These are phyloP conservation scores for Dipteronia dyeriana DNA, from an alignment of 345 rosid species.

Conservation along the genomic window DNA sequence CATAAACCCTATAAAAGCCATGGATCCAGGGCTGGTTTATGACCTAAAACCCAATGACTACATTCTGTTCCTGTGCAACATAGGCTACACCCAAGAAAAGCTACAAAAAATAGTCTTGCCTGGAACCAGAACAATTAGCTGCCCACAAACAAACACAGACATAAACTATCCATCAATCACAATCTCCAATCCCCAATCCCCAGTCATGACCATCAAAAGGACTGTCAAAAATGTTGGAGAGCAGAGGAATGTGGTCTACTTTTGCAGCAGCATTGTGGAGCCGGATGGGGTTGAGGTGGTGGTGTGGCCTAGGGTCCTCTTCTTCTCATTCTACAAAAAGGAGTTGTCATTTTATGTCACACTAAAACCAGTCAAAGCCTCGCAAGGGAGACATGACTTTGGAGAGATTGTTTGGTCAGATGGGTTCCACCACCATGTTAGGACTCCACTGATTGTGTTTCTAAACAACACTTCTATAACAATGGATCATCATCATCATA, in stretches of 20 bases:
- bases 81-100: constrained; percentile 46
- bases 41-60: constrained; percentile 54
- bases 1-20: constrained; percentile 55
- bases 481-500: neutral
- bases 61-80: constrained; percentile 60
- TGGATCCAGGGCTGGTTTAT: constrained; percentile 73
- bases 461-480: constrained; percentile 26
- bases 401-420: constrained; percentile 72
- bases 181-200: constrained; percentile 39
- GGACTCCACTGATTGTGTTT: constrained; percentile 58
- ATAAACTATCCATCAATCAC: constrained; percentile 72
- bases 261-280: constrained; percentile 26
- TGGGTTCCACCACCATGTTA: constrained; percentile 62
- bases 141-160: constrained; percentile 34
- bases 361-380: constrained; percentile 41
- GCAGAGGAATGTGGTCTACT: constrained; percentile 40
- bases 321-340: constrained; percentile 39
- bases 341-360: constrained; percentile 53
- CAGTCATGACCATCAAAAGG: constrained; percentile 47
- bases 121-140: constrained; percentile 23
- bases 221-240: constrained; percentile 54
- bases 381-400: constrained; percentile 54
- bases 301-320: constrained; percentile 56
- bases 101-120: constrained; percentile 28
- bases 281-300: constrained; percentile 62